Evolutionary conservation across 257 asterid species (phyloP).

Genomic region (Anisodus tanguticus): DNA sequence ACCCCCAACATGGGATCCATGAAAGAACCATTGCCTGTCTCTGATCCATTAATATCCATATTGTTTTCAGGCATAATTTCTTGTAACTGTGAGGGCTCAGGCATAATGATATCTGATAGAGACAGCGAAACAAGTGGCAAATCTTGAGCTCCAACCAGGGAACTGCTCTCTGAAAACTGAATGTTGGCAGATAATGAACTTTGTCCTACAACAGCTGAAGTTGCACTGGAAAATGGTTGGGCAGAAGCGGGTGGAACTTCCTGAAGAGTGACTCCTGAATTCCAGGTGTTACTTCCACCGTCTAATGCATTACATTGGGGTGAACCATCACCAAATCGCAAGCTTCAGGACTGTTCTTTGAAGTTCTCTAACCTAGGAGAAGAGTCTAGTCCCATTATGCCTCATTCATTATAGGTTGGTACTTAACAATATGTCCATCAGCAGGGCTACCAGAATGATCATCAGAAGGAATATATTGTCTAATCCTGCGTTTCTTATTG

Average conservation of each 20-base stretch:
- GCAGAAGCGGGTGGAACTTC: constrained; percentile 55
- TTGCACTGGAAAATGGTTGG: constrained; percentile 43
- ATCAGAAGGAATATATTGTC: constrained; percentile 56
- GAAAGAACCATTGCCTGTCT: constrained; percentile 39
- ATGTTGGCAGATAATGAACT: constrained; percentile 35
- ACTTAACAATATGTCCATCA: constrained; percentile 79
- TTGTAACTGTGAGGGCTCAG: constrained; percentile 50
- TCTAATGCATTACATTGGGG: constrained; percentile 44
- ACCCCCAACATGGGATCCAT: constrained; percentile 47
- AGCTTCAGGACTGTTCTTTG: constrained; percentile 52
- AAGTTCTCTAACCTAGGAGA: constrained; percentile 62
- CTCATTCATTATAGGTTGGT: constrained; percentile 77
- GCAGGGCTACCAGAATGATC: constrained; percentile 44
- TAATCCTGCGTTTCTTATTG: constrained; percentile 78
- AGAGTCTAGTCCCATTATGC: constrained; percentile 64
- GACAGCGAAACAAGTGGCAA: constrained; percentile 43
- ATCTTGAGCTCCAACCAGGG: constrained; percentile 46
- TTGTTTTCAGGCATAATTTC: constrained; percentile 48
- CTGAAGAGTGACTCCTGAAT: constrained; percentile 69
- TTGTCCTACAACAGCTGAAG: constrained; percentile 35
- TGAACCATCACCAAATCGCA: constrained; percentile 47
- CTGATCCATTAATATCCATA: constrained; percentile 50
- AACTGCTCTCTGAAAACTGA: constrained; percentile 38
- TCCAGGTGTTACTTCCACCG: constrained; percentile 41
- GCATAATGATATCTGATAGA: constrained; percentile 46